phyloP scores from a whole-genome alignment of 352 stramenopile genomes.

The Elongisporangium prolatum region DNA sequence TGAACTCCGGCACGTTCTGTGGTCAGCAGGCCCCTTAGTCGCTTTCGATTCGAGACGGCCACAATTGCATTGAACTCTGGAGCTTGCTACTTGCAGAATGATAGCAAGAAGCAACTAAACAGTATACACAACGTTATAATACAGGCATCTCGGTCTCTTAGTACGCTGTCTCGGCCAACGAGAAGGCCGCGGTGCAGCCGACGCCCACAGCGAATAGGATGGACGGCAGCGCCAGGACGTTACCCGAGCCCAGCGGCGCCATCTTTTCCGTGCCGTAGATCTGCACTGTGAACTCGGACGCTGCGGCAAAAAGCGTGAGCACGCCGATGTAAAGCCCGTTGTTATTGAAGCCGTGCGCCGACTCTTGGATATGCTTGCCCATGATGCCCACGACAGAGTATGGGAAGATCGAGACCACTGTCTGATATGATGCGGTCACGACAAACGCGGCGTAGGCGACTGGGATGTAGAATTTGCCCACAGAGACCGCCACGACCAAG shows the following conservation, averaged over 20 bases:
- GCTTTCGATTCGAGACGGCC: not conserved
- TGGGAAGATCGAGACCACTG: constrained; percentile 59
- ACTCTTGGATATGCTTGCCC: constrained; percentile 71
- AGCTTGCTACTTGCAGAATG: too few species aligned
- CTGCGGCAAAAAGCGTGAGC: constrained; percentile 57
- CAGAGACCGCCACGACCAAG: constrained; percentile 42
- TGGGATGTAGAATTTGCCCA: constrained; percentile 37
- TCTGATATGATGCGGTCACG: constrained; percentile 53
- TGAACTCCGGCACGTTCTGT: constrained; percentile 97
- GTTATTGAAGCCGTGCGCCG: constrained; percentile 70
- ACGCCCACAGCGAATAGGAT: constrained; percentile 52
- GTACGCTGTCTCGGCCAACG: constrained; percentile 12
- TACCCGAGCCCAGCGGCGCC: constrained; percentile 48
- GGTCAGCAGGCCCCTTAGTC: not conserved
- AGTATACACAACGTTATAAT: not conserved
- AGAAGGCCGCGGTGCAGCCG: constrained; percentile 38
- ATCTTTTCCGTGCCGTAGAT: constrained; percentile 69
- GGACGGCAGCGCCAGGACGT: constrained; percentile 54
- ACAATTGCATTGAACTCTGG: too few species aligned
- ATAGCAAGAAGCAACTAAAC: too few species aligned
- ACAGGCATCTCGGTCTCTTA: not conserved
- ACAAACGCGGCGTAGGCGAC: constrained; percentile 56
- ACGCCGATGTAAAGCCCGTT: constrained; percentile 77
- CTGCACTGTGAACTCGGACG: constrained; percentile 66
- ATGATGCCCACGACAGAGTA: constrained; percentile 80